Base-by-base conservation (phyloP, 331 rosid genomes). In the Malus hybrid region DNA sequence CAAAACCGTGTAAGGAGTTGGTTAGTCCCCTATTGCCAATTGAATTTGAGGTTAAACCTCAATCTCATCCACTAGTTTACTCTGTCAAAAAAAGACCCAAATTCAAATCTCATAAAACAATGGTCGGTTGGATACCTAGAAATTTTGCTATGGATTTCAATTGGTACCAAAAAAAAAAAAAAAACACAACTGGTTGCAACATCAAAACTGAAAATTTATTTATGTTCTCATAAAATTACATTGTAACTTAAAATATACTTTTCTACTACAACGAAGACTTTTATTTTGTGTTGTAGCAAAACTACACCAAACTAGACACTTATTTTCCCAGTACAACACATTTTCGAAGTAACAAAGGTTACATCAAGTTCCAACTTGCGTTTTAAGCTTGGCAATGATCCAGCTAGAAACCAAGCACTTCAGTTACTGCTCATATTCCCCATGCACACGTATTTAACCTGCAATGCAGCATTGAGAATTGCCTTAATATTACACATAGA, bases 371-470 rank as follows among this genome's bases (percentile, higher is more conserved):
- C 75, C 56, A 36, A 67, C 74, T 42, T 62, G 27, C 7, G 31
- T 33, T 22, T 27, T 16, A 65, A 84, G 71, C 72, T 81, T 64
- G 72, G 60, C 27, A 56, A 44, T 4, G 56, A 52, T 69, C 77
- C 77, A 14, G 33, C 55, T 11, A 24, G 42, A 36, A 32, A 34
- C 76, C 78, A 68, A 73, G 77, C 68, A 55, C 79, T 77, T 91
- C 89, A 90, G 8, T 76, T 82, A 72, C 85, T 72, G 85, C 73
- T 84, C 92, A 94, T 85, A 82, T 89, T 90, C 80, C 99, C 97
- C 87, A 94, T 28, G 90, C 99, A 94, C 7, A 94, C 85, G 67
- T 92, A 94, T 72, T 94, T 92, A 24, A 92, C 74, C 97, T 94
- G 91, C 74, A 82, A 82, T 7, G 67, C 6, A 29, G 52, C 15